Percentiles rank a stretch among this genome's conserved stretches.
These are phyloP conservation scores for Thielaviopsis ethacetica DNA, from an alignment of 2,329 filamentous ascomycete species.

Conservation along the genomic window DNA sequence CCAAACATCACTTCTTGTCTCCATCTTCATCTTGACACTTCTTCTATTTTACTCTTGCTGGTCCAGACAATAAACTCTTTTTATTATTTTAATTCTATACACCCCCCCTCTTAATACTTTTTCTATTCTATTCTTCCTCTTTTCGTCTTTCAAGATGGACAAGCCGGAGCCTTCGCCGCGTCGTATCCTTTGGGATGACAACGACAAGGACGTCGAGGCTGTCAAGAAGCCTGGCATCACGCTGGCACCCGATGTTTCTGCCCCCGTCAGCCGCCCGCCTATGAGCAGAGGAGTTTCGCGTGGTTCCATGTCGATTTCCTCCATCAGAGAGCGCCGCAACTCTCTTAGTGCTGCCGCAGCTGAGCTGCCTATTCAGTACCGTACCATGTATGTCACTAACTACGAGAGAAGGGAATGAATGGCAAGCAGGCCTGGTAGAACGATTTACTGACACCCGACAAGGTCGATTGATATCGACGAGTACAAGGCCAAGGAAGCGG, in stretches of 20 bases:
- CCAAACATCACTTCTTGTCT: neutral
- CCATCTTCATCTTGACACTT: neutral
- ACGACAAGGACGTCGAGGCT: slow-evolving; percentile 8
- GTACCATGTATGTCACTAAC: slow-evolving; percentile 28
- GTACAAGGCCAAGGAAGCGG: slow-evolving; percentile 28
- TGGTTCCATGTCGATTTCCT: slow-evolving; percentile 12
- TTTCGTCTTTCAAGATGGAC: slow-evolving; percentile 4
- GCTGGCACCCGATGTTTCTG: neutral
- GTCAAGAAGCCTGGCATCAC: slow-evolving; percentile 3
- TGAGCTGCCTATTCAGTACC: slow-evolving; percentile 35
- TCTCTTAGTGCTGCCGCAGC: slow-evolving; percentile 9
- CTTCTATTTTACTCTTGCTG: neutral
- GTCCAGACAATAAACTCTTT: neutral
- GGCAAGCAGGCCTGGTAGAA: neutral
- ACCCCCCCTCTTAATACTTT: neutral
- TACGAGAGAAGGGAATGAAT: no score
- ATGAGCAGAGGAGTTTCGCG: slow-evolving; percentile 10
- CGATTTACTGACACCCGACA: neutral
- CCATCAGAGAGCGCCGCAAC: slow-evolving; percentile 7
- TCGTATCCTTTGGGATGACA: slow-evolving; percentile 5
- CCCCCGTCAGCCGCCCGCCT: slow-evolving; percentile 5
- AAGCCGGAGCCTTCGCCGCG: slow-evolving; percentile 1
- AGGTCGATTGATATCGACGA: slow-evolving; percentile 41
- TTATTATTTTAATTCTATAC: neutral
- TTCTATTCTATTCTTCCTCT: neutral